phyloP scores from a whole-genome alignment of 1,139 yeast genomes.

The Zygoascus hellenicus region DNA sequence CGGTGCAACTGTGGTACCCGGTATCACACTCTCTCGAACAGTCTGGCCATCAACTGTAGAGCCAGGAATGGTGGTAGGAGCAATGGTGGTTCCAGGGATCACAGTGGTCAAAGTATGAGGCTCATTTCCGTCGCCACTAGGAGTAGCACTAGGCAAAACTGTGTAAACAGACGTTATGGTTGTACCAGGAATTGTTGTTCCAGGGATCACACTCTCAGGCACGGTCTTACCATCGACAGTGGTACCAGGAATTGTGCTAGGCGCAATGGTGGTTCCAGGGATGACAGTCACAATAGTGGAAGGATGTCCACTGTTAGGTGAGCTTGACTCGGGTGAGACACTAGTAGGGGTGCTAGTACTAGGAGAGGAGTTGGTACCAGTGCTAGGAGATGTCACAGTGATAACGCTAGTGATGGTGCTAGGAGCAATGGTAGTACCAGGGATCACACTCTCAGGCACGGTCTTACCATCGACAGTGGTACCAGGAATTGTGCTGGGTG shows the following conservation, averaged over 20 bases:
- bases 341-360: neutral
- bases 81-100: conserved; percentile 12
- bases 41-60: conserved; percentile 20
- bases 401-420: conserved; percentile 17
- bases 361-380: neutral
- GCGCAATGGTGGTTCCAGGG: conserved; percentile 18
- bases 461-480: conserved; percentile 21
- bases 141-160: conserved; percentile 1
- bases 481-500: conserved; percentile 17
- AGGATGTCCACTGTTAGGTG: conserved; percentile 15
- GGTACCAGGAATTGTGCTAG: conserved; percentile 17
- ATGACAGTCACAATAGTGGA: conserved; percentile 16
- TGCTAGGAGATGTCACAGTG: conserved; percentile 18
- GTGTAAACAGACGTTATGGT: neutral
- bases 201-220: conserved; percentile 16
- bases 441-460: conserved; percentile 15
- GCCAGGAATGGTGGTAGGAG: conserved; percentile 17
- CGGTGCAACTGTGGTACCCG: conserved; percentile 19
- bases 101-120: conserved; percentile 6
- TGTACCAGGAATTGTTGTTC: conserved; percentile 15
- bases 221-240: conserved; percentile 18
- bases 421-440: conserved; percentile 19
- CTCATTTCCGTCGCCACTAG: neutral
- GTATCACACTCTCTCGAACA: conserved; percentile 15
- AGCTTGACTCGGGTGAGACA: conserved; percentile 3